Evolutionary conservation across 495 filamentous ascomycete genomes (phyloP).

Genomic region (Lasiosphaeriaceae sp.): DNA sequence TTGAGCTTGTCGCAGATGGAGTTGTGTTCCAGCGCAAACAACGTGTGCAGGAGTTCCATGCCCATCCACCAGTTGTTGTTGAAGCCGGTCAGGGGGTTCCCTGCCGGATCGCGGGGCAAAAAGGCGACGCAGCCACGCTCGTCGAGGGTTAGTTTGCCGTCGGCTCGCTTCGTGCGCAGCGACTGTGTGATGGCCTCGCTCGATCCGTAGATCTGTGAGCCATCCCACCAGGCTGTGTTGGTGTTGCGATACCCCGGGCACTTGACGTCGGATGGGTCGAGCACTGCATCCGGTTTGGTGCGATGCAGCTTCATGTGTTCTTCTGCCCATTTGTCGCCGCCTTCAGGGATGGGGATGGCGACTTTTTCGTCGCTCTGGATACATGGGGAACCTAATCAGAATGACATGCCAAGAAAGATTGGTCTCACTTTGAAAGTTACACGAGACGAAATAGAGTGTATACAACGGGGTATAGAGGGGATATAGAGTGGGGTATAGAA

Average conservation of each 20-base stretch:
- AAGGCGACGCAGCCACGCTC: conserved; percentile 24
- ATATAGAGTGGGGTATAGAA: too few relatives aligned
- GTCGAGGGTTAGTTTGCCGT: conserved; percentile 35
- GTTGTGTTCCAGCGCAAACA: conserved; percentile 44
- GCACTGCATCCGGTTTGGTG: conserved; percentile 26
- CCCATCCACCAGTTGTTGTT: conserved; percentile 43
- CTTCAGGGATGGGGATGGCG: conserved; percentile 25
- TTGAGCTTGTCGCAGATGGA: conserved; percentile 33
- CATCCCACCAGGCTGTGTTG: conserved; percentile 45
- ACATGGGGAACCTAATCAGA: too few relatives aligned
- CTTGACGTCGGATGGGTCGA: conserved; percentile 28
- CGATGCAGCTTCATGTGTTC: conserved; percentile 27
- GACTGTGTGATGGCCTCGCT: conserved; percentile 28
- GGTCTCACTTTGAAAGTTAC: too few relatives aligned
- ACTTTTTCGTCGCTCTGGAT: conserved; percentile 20
- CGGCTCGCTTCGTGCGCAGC: conserved; percentile 23
- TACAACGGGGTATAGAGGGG: too few relatives aligned
- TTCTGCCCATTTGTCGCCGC: conserved; percentile 15
- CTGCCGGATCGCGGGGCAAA: conserved; percentile 30
- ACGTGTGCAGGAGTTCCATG: conserved; percentile 40
- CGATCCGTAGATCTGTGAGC: conserved; percentile 43
- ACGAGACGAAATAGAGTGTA: too few relatives aligned
- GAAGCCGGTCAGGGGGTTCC: conserved; percentile 40
- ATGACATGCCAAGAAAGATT: too few relatives aligned
- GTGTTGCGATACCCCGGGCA: conserved; percentile 38